Percentiles rank a stretch among this genome's conserved stretches.
Conservation (phyloP, 768 basidiomycete species). For the Suillus plorans region DNA sequence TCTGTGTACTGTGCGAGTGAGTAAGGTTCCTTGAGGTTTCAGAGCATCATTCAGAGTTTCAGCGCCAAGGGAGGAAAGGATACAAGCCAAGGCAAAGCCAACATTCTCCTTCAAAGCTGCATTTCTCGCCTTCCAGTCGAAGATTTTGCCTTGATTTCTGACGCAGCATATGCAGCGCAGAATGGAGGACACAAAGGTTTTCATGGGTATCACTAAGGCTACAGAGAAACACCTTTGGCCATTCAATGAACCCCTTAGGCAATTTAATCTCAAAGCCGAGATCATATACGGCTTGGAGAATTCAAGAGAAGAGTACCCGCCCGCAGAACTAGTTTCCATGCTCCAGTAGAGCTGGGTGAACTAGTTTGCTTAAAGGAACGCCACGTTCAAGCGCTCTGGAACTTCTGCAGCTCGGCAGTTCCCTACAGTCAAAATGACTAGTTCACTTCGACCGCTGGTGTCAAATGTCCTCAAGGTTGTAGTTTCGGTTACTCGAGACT, state of each 20-base stretch:
- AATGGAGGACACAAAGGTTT: slow-evolving; percentile 87
- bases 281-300: slow-evolving; percentile 74
- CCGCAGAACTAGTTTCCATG: slow-evolving; percentile 68
- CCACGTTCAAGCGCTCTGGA: slow-evolving; percentile 77
- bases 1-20: slow-evolving; percentile 82
- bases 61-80: slow-evolving; percentile 57
- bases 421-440: slow-evolving; percentile 68
- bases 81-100: slow-evolving; percentile 82
- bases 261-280: slow-evolving; percentile 76
- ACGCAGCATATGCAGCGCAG: slow-evolving; percentile 91
- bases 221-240: slow-evolving; percentile 94
- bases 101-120: slow-evolving; percentile 88
- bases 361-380: slow-evolving; percentile 83
- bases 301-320: slow-evolving; percentile 80
- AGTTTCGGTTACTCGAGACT: slow-evolving; percentile 61
- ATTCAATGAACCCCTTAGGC: slow-evolving; percentile 86
- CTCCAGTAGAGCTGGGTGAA: slow-evolving; percentile 69
- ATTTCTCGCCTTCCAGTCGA: slow-evolving; percentile 81
- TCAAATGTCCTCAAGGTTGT: slow-evolving; percentile 80
- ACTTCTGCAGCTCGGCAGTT: slow-evolving; percentile 86
- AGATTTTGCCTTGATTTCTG: slow-evolving; percentile 96
- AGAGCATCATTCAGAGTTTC: background rate
- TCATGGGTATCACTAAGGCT: slow-evolving; percentile 91
- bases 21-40: slow-evolving; percentile 12
- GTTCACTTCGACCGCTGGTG: slow-evolving; percentile 77